phyloP scores from a whole-genome alignment of 305 asterid genomes.

The Fraxinus velutina region DNA sequence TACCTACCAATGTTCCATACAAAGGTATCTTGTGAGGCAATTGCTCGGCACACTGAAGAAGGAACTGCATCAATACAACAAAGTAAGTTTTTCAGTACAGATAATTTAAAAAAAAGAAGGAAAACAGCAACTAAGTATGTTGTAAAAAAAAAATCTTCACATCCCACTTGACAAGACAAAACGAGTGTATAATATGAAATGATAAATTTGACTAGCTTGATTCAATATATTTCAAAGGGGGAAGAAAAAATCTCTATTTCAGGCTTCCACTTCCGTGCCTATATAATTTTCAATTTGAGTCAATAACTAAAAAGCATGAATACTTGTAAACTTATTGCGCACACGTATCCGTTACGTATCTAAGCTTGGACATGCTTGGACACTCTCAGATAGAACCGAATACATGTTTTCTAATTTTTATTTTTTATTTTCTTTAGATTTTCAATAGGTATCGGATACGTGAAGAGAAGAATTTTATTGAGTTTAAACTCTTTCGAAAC shows the following conservation, averaged over 20 bases:
- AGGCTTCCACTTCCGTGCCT: not conserved
- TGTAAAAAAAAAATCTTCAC: not conserved
- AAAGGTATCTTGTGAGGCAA: constrained; percentile 95
- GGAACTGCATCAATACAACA: constrained; percentile 51
- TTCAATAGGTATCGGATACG: not conserved
- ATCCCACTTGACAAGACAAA: not conserved
- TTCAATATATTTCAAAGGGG: not conserved
- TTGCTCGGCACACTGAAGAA: constrained; percentile 64
- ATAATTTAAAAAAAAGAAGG: not conserved
- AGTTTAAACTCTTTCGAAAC: not conserved
- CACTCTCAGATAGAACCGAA: not conserved
- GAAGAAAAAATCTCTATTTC: not conserved
- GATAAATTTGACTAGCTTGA: not conserved
- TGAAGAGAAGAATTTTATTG: not conserved
- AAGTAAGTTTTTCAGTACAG: not conserved
- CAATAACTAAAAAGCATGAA: not conserved
- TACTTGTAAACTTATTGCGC: not conserved
- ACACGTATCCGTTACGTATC: not conserved
- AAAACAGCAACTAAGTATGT: not conserved
- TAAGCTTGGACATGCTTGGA: not conserved
- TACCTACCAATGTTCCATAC: constrained; percentile 85
- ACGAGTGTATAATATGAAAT: not conserved
- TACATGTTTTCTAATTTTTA: not conserved
- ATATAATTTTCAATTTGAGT: not conserved
- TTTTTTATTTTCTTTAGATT: not conserved